phyloP scores from a whole-genome alignment of 768 basidiomycete genomes.

The Tricholomella constricta region DNA sequence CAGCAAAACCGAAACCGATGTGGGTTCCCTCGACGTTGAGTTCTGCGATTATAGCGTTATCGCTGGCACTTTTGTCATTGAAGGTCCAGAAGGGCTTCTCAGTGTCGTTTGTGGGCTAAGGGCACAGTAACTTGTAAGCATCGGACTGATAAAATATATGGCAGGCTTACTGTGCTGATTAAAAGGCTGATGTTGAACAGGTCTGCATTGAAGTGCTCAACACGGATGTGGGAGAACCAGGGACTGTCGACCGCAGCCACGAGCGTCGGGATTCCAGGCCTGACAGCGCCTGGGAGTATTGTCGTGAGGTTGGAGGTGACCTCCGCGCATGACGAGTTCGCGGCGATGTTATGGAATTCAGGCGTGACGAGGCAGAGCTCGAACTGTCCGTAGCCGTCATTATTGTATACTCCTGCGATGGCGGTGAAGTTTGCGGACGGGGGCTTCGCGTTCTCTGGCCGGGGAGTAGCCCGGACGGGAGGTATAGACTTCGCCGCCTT shows the following conservation, averaged over 20 bases:
- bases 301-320: conserved; percentile 6
- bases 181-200: conserved; percentile 21
- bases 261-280: conserved; percentile 19
- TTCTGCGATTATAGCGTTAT: conserved; percentile 17
- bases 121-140: no score
- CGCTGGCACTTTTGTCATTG: conserved; percentile 3
- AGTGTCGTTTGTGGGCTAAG: conserved; percentile 8
- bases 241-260: conserved; percentile 15
- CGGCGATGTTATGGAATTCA: background rate
- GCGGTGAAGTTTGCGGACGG: background rate
- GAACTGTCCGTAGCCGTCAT: background rate
- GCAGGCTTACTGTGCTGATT: conserved; percentile 14
- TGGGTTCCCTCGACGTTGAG: conserved; percentile 5
- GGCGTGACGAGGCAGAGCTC: background rate
- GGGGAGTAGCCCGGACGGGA: background rate
- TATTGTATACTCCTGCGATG: background rate
- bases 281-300: conserved; percentile 20
- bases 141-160: no score
- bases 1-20: conserved; percentile 23
- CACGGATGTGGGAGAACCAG: conserved; percentile 17
- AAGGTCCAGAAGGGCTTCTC: conserved; percentile 21
- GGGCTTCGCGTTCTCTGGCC: background rate
- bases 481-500: background rate
- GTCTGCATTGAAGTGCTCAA: conserved; percentile 21
- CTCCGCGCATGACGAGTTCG: conserved; percentile 1